Evolutionary conservation across 345 rosid species (phyloP).

Genomic region (Eucalyptus pauciflora): DNA sequence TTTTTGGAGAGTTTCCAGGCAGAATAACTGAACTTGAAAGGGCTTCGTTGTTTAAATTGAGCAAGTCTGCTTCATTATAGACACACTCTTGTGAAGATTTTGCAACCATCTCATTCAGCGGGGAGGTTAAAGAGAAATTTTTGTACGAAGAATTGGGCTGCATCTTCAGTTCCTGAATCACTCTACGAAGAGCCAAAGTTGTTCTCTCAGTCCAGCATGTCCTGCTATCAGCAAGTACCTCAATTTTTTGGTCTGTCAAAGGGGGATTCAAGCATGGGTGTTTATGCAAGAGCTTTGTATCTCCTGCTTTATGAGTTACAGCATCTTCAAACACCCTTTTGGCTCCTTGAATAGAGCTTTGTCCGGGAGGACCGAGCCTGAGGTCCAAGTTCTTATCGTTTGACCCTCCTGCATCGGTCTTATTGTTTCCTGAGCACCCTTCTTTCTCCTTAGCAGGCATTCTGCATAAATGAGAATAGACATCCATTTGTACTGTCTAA

Average conservation of each 20-base stretch:
- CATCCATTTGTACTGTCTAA: not conserved
- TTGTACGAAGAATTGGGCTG: not conserved
- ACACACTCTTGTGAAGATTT: not conserved
- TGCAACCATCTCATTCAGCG: not conserved
- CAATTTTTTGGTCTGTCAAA: not conserved
- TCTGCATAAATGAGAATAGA: not conserved
- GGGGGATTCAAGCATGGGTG: not conserved
- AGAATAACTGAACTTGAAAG: not conserved
- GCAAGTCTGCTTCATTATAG: not conserved
- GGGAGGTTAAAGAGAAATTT: not conserved
- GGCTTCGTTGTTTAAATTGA: not conserved
- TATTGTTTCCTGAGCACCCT: not conserved
- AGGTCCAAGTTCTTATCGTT: conserved; percentile 26
- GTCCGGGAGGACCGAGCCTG: conserved; percentile 35
- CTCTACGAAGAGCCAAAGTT: not conserved
- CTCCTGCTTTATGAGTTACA: not conserved
- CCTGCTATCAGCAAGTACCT: not conserved
- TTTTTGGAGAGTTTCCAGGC: conserved; percentile 1
- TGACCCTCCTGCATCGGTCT: not conserved
- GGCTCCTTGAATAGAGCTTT: conserved; percentile 1
- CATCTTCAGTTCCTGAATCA: not conserved
- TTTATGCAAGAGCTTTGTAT: not conserved
- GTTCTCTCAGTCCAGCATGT: not conserved
- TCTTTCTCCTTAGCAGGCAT: not conserved
- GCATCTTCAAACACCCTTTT: conserved; percentile 1